Percentiles rank a stretch among this genome's conserved stretches.
These are phyloP conservation scores for Piloderma croceum DNA, from an alignment of 768 basidiomycete species.

Conservation along the genomic window DNA sequence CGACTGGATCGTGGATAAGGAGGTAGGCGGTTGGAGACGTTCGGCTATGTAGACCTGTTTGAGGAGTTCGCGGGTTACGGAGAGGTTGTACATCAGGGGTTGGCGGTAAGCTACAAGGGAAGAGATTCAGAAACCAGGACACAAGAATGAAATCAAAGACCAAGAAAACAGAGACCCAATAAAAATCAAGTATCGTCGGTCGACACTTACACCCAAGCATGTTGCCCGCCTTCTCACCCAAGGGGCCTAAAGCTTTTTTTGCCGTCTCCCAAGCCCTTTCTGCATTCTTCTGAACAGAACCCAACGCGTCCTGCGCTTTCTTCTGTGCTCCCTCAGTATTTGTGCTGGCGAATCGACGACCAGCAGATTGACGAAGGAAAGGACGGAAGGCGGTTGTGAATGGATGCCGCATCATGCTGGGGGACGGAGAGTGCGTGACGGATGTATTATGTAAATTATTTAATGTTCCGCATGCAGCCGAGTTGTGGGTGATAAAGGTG, in stretches of 20 bases:
- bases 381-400: conserved; percentile 20
- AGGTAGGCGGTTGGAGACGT: conserved; percentile 56
- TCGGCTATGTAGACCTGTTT: conserved; percentile 74
- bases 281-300: conserved; percentile 51
- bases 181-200: background rate
- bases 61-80: conserved; percentile 67
- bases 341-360: conserved; percentile 39
- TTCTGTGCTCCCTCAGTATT: conserved; percentile 50
- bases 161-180: conserved; percentile 8
- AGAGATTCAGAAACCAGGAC: background rate
- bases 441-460: too few relatives aligned
- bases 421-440: background rate
- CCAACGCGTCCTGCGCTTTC: conserved; percentile 65
- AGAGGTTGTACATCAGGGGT: conserved; percentile 72
- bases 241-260: conserved; percentile 42
- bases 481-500: too few relatives aligned
- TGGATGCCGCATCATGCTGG: background rate
- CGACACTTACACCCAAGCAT: conserved; percentile 41
- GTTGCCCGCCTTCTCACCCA: conserved; percentile 39
- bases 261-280: conserved; percentile 47
- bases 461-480: too few relatives aligned
- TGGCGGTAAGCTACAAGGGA: conserved; percentile 57
- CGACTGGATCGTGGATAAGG: conserved; percentile 43
- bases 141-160: conserved; percentile 25
- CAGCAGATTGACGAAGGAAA: conserved; percentile 15